Base-by-base conservation (phyloP, 2,329 filamentous ascomycete genomes). In the Dactylonectria macrodidyma region DNA sequence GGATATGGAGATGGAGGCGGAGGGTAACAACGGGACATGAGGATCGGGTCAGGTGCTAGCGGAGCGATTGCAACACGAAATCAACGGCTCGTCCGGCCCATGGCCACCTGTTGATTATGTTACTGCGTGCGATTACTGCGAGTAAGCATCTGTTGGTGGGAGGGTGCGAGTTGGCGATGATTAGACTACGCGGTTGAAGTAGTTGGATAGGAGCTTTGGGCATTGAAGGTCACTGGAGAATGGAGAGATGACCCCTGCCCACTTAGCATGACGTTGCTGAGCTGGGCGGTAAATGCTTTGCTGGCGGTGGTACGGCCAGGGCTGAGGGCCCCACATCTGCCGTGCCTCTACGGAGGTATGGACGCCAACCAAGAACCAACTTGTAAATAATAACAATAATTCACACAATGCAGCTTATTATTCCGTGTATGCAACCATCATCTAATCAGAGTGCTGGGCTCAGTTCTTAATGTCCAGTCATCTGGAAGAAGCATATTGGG, bases 81-180 rank as follows among this genome's bases (percentile, higher is more conserved):
- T 68, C 67, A 74, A 26, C 48, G 60, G 47, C 62, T 62, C 65
- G 58, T 59, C 55, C 63, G 46, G 60, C 71, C 72, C 75, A 76
- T 77, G 67, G 50, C 56, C 52, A 46, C 34, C 41, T 48, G 33
- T 36, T 22, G 50, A 52, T 19, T 41, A 34, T 48, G 24, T 36
- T 30, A 44, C 52, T 16, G 52, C 22, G 38, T 52, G 36, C 12
- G 44, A 54, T 52, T 44, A 24, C 44, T 41, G 54, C 14, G 30
- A 61, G 56, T 19, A 24, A 54, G 12, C 19, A 12, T 19, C 46
- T 57, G 41, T 41, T 50, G 55, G 47, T 33, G 24, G 38, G 62
- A 33, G 51, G 61, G 57, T 24, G 57, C 38, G 51, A 30, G 36
- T 48, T 16, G 57, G 48, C 30, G 51, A 22, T 16, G 66, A 30